These are phyloP conservation scores for Trifolium repens DNA, from an alignment of 306 rosid species.

Conservation along the genomic window DNA sequence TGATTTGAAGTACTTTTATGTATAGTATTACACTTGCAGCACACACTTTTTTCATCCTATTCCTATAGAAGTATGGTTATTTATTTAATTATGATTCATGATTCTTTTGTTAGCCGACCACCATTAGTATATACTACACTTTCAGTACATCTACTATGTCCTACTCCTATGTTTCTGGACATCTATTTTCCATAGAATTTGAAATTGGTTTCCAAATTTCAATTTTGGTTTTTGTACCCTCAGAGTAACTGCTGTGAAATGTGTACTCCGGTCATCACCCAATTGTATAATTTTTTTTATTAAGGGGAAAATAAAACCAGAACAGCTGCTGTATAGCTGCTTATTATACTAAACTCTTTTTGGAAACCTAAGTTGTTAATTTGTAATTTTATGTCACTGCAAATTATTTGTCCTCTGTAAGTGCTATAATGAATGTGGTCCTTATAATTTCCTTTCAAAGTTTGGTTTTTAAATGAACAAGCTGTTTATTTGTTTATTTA, in stretches of 20 bases:
- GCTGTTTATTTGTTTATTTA: no score
- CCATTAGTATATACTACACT: not conserved
- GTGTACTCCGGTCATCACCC: slow-evolving; percentile 8
- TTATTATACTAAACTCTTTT: not conserved
- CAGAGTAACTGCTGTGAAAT: not conserved
- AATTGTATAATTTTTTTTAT: not conserved
- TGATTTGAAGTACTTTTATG: not conserved
- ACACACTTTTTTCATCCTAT: not conserved
- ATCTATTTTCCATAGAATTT: slow-evolving; percentile 7
- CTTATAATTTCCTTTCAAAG: not conserved
- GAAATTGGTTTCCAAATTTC: not conserved
- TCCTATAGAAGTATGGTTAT: not conserved
- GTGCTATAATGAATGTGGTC: slow-evolving; percentile 5
- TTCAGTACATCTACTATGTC: not conserved
- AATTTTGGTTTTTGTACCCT: not conserved
- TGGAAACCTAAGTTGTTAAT: not conserved
- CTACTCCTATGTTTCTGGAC: not conserved
- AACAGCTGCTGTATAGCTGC: not conserved
- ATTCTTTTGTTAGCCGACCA: slow-evolving; percentile 8
- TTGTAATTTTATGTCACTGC: slow-evolving; percentile 1
- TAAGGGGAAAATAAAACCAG: no score
- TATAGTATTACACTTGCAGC: slow-evolving; percentile 14
- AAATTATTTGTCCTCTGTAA: not conserved
- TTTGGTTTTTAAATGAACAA: no score
- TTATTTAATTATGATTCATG: not conserved